A percentile compares a stretch with the other conserved stretches of the same genome.
Evolutionary conservation across 2,329 filamentous ascomycete genomes (phyloP).

Genomic region (Penicillium sp.): DNA sequence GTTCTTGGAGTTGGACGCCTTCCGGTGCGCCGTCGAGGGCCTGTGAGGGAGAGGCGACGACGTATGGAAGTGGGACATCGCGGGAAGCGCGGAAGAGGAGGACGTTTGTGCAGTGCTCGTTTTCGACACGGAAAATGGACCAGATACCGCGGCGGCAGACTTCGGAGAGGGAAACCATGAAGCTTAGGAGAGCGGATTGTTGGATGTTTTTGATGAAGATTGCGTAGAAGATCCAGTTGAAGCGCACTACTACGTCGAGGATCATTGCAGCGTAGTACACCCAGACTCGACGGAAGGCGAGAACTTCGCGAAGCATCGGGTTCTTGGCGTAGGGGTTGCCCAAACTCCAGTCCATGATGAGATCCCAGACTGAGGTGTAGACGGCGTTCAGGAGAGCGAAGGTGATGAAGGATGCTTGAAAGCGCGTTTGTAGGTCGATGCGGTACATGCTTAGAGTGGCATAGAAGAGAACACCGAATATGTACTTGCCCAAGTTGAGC

Average conservation of each 20-base stretch:
- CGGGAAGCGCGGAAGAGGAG: slow-evolving; percentile 82
- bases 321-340: slow-evolving; percentile 69
- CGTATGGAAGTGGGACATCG: slow-evolving; percentile 82
- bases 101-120: slow-evolving; percentile 94
- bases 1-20: slow-evolving; percentile 29
- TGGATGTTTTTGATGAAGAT: slow-evolving; percentile 76
- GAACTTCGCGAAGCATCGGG: slow-evolving; percentile 67
- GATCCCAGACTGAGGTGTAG: slow-evolving; percentile 86
- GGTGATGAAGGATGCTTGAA: slow-evolving; percentile 69
- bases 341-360: slow-evolving; percentile 96
- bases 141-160: slow-evolving; percentile 83
- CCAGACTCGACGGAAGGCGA: slow-evolving; percentile 75
- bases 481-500: slow-evolving; percentile 88
- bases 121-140: slow-evolving; percentile 91
- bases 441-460: slow-evolving; percentile 78
- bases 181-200: slow-evolving; percentile 78
- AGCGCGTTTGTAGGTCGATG: slow-evolving; percentile 56
- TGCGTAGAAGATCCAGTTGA: slow-evolving; percentile 91
- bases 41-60: slow-evolving; percentile 35
- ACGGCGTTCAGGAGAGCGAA: slow-evolving; percentile 78
- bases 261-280: slow-evolving; percentile 83
- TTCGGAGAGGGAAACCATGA: slow-evolving; percentile 73
- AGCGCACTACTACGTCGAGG: slow-evolving; percentile 78
- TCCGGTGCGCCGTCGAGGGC: slow-evolving; percentile 16
- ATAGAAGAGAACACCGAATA: slow-evolving; percentile 75